Base-by-base conservation (phyloP, 768 basidiomycete species). In the Boletus huronensis region DNA sequence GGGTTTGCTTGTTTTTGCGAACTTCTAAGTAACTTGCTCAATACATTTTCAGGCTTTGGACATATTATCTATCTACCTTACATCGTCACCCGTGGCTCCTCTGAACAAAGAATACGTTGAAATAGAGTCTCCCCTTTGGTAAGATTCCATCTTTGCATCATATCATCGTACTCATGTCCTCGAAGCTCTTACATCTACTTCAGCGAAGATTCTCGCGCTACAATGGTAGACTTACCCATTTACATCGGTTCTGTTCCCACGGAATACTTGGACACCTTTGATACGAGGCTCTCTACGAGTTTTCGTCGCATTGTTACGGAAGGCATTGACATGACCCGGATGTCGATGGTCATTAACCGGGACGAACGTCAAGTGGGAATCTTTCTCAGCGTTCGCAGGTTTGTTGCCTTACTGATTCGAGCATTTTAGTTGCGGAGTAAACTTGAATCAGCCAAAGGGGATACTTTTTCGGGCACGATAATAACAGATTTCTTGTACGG, bases 51-150 rank as follows among this genome's bases (percentile, higher is more conserved):
- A 90, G 83, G 96, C 95, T 16, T 66, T 98, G 52, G 92, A 96
- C 54, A 75, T 97, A 46, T 74, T 99, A 21, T 81, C 84, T n/a
- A 82, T 81, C 26, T 99, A 99, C 66, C 76, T 99, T 26, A 94
- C 93, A 35, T 90, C 90, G 17, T 90, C 89, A 34, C 74, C 88
- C 3, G 85, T 83, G 19, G 87, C 90, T 14, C 90, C 90, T 43
- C 70, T 93, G 55, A 91, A 87, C 64, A 97, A 95, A 71, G 90
- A 94, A 70, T 97, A 88, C 58, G 79, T 98, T 39, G 97, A 99
- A 71, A 89, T 87, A 48, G 85, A 93, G 59, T 83, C 86, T 45
- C 97, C 97, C 0, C 79, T 90, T 48, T 97, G 93, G 92, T 91
- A 60, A 39, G 79, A 19, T 52, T 42, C 29, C 25, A 34, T 40